phyloP scores from a whole-genome alignment of 495 filamentous ascomycete species.

The Hypoxylon rickii region DNA sequence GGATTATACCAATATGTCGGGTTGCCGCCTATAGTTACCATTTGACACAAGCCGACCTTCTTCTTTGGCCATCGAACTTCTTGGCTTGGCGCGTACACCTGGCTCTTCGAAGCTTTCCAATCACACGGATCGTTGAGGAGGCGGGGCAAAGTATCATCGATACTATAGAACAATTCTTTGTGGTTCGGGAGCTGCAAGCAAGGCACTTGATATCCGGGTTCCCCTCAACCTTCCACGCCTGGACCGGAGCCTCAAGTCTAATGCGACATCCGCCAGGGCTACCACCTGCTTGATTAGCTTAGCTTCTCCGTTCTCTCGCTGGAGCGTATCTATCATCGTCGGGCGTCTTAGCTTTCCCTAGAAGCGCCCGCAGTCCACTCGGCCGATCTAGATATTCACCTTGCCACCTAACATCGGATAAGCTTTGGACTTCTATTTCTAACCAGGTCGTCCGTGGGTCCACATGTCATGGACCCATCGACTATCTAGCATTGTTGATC shows the following conservation, averaged over 20 bases:
- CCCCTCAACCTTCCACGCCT: constrained; percentile 8
- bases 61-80: constrained; percentile 15
- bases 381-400: background rate
- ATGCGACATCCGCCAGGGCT: constrained; percentile 22
- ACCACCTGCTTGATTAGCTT: constrained; percentile 30
- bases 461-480: background rate
- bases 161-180: constrained; percentile 7
- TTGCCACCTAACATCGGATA: background rate
- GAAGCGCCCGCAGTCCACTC: constrained; percentile 2
- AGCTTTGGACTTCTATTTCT: background rate
- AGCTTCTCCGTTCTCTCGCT: constrained; percentile 17
- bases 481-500: constrained; percentile 11
- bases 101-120: constrained; percentile 13
- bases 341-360: constrained; percentile 14
- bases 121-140: constrained; percentile 11
- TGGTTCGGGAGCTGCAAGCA: constrained; percentile 12
- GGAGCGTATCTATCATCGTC: constrained; percentile 4
- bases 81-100: constrained; percentile 15
- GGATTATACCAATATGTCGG: constrained; percentile 17
- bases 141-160: background rate
- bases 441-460: background rate
- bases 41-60: constrained; percentile 18
- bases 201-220: constrained; percentile 20
- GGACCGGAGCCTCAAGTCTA: constrained; percentile 30
- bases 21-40: constrained; percentile 19